Base-by-base conservation (phyloP, 805 yeast species). In the Hanseniaspora pseudoguilliermondii region DNA sequence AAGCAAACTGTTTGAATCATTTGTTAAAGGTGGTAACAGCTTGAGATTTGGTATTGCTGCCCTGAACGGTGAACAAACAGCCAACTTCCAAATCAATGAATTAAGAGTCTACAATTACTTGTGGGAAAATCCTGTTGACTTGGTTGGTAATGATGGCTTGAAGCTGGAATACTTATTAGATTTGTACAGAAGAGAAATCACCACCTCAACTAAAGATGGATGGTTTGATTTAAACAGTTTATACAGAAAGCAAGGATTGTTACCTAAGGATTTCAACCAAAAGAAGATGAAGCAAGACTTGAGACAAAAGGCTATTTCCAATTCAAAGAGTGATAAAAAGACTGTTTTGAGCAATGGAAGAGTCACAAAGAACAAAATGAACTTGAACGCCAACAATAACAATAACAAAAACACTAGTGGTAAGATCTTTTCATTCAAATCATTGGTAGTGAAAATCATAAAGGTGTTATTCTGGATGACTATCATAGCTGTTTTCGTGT, bases 51-150 rank as follows among this genome's bases (percentile, higher is more conserved):
- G 58, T 35, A 50, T 56, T 34, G 36, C 55, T 35, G 55, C 58
- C 2, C 35, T 56, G 32, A 56, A 56, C 23, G 58, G 58, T 18
- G 58, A 56, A 11, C 55, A 56, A 51, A 56, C 58, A 6, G 55
- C 55, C 11, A 56, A 50, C 42, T 56, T 56, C 53, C 55, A 51
- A 51, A 51, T 56, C 15, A 50, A 46, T 21, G 54, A 56, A 16
- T 20, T 56, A 7, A 47, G 47, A 16, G 50, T 51, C 7, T 56
- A 44, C 49, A 56, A 51, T 36, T 56, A 44, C 18, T 9, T 50
- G 5, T 56, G 58, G 58, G 52, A 56, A 3, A 51, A 56, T 18
- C 55, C 55, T 18, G 16, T 8, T 3, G 58, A 56, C 13, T 34
- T 47, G 18, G 40, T 53, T 29, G 56, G 56, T 3, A 38, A 56